phyloP scores from a whole-genome alignment of 1,139 yeast species.

The Eremothecium cymbalariae region DNA sequence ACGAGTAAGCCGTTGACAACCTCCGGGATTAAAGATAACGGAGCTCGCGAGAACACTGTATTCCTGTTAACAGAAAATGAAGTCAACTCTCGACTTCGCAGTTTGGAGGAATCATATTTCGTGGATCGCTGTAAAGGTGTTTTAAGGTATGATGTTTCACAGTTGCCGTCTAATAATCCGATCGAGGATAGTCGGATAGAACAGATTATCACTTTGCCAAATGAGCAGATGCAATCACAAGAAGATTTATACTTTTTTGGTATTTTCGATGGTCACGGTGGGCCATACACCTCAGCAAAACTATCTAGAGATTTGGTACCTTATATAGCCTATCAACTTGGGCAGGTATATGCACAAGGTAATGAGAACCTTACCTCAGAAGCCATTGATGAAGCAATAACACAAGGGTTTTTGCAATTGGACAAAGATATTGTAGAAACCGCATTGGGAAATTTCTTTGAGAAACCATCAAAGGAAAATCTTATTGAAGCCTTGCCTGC shows the following conservation, averaged over 20 bases:
- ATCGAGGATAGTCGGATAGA: constrained; percentile 93
- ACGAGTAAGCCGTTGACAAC: constrained; percentile 1
- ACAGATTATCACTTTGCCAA: constrained; percentile 74
- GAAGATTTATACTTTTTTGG: constrained; percentile 96
- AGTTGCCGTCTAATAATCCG: constrained; percentile 84
- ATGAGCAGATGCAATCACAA: constrained; percentile 38
- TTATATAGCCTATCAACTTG: constrained; percentile 69
- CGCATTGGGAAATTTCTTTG: constrained; percentile 60
- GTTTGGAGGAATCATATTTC: constrained; percentile 67
- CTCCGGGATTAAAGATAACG: background rate
- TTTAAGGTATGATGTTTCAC: constrained; percentile 81
- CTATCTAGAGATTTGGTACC: constrained; percentile 71
- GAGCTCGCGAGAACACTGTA: constrained; percentile 17
- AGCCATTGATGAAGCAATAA: constrained; percentile 70
- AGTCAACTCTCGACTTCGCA: constrained; percentile 60
- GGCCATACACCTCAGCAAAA: constrained; percentile 86
- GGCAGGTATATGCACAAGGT: constrained; percentile 39
- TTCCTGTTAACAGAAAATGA: constrained; percentile 59
- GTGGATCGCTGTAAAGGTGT: constrained; percentile 90
- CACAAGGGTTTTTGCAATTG: constrained; percentile 67
- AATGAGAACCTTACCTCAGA: constrained; percentile 31
- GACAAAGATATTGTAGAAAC: constrained; percentile 83
- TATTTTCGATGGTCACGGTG: constrained; percentile 94
- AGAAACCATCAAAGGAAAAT: constrained; percentile 47
- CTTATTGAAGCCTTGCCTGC: constrained; percentile 75